Conservation (phyloP, 1,139 yeast species). For the Yarrowia galli region DNA sequence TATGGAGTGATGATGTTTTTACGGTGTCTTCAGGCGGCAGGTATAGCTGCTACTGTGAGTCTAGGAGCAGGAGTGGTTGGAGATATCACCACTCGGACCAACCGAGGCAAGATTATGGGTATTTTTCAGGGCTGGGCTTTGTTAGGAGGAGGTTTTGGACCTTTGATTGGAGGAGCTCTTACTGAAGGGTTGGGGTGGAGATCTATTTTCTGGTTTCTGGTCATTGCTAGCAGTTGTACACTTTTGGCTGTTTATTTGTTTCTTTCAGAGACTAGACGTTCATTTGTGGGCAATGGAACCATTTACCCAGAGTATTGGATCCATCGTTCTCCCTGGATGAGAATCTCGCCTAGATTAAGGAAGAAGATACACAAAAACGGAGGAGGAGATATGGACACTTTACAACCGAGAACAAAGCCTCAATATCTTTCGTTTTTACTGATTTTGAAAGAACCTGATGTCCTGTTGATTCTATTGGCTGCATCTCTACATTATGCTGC, state of each 20-base stretch:
- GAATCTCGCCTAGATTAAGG: constrained; percentile 53
- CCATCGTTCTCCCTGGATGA: constrained; percentile 44
- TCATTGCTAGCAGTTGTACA: constrained; percentile 63
- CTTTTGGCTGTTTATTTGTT: constrained; percentile 48
- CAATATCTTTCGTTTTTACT: constrained; percentile 10
- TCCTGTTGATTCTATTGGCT: constrained; percentile 57
- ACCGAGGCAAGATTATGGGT: constrained; percentile 73
- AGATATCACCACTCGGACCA: constrained; percentile 66
- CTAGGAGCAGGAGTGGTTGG: constrained; percentile 71
- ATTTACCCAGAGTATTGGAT: constrained; percentile 55
- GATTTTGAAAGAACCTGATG: constrained; percentile 48
- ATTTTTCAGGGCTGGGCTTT: constrained; percentile 67
- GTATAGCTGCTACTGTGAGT: constrained; percentile 74
- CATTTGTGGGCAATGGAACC: constrained; percentile 72
- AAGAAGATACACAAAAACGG: not conserved
- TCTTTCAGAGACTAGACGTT: constrained; percentile 76
- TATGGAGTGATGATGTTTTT: constrained; percentile 64
- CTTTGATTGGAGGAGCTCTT: constrained; percentile 73
- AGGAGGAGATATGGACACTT: constrained; percentile 41
- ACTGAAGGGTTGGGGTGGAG: constrained; percentile 72
- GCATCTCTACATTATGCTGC: constrained; percentile 67
- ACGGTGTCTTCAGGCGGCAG: constrained; percentile 72
- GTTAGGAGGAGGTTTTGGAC: constrained; percentile 78
- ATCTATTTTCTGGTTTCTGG: constrained; percentile 76
- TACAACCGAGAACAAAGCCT: constrained; percentile 48